phyloP scores from a whole-genome alignment of 768 basidiomycete species.

The Lanmaoa pseudosensibilis region DNA sequence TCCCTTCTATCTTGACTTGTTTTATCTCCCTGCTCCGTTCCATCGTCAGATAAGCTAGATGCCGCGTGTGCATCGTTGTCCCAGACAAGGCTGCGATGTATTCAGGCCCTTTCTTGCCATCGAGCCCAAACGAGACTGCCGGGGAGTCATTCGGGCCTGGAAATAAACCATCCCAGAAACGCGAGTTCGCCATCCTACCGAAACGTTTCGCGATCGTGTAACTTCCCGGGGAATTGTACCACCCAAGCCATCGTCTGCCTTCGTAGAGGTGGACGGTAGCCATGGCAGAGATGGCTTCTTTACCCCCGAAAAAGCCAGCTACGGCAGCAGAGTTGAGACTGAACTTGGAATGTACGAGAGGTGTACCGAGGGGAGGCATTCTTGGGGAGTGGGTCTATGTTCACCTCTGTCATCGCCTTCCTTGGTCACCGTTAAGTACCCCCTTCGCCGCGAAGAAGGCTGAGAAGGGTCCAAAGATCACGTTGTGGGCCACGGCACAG shows the following conservation, averaged over 20 bases:
- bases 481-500: too few relatives aligned
- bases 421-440: background rate
- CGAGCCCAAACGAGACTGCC: conserved; percentile 28
- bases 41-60: conserved; percentile 30
- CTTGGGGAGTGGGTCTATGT: background rate
- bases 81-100: conserved; percentile 34
- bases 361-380: conserved; percentile 14
- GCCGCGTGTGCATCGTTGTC: conserved; percentile 26
- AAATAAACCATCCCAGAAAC: conserved; percentile 36
- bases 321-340: conserved; percentile 32
- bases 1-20: background rate
- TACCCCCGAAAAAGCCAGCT: conserved; percentile 38
- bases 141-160: conserved; percentile 31
- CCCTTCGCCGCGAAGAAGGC: background rate
- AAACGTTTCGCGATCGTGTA: conserved; percentile 34
- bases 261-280: conserved; percentile 31
- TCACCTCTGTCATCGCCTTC: background rate
- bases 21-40: conserved; percentile 6
- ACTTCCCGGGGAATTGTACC: conserved; percentile 39
- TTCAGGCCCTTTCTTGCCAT: conserved; percentile 30
- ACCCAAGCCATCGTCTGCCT: conserved; percentile 36
- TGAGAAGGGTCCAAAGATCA: background rate
- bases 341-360: conserved; percentile 14
- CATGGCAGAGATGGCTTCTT: conserved; percentile 40
- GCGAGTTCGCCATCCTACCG: conserved; percentile 30